Percentiles rank a stretch among this genome's conserved stretches.
Evolutionary conservation across 1,284 basidiomycete species (phyloP).

Genomic region (Leccinum solheimii): DNA sequence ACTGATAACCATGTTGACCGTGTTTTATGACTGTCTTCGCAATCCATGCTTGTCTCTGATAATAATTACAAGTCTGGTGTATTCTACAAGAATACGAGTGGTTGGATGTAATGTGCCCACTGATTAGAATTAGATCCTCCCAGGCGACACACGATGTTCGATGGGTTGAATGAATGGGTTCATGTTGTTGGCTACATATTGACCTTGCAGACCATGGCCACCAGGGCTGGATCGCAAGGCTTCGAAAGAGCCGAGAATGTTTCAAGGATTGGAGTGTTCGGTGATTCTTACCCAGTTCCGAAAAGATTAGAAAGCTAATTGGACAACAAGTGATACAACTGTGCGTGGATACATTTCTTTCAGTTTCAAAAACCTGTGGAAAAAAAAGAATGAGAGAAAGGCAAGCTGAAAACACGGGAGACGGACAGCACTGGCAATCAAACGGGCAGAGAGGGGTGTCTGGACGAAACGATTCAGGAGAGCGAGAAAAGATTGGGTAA

Average conservation of each 20-base stretch:
- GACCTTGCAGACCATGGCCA: constrained; percentile 53
- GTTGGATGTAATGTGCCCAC: constrained; percentile 29
- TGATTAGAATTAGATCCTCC: constrained; percentile 11
- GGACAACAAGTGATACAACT: constrained; percentile 1
- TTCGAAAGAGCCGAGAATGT: constrained; percentile 60
- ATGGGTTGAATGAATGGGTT: constrained; percentile 23
- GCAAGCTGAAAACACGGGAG: not conserved
- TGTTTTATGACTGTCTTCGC: not conserved
- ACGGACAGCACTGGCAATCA: constrained; percentile 83
- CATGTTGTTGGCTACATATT: constrained; percentile 63
- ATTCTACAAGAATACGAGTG: constrained; percentile 1
- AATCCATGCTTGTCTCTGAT: not conserved
- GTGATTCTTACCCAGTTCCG: not conserved
- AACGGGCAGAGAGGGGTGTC: constrained; percentile 78
- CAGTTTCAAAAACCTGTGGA: constrained; percentile 46
- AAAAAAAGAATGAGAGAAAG: not conserved
- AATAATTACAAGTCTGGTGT: not conserved
- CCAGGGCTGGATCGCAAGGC: constrained; percentile 46
- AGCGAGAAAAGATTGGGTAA: constrained; percentile 9
- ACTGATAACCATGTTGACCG: constrained; percentile 18
- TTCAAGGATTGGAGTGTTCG: not conserved
- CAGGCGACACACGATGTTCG: constrained; percentile 26
- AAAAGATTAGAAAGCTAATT: not conserved
- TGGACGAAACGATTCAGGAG: constrained; percentile 31
- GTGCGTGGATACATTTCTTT: constrained; percentile 3